These are phyloP conservation scores for Plasmodium chabaudi DNA, from an alignment of 169 alveolate species.

Conservation along the genomic window DNA sequence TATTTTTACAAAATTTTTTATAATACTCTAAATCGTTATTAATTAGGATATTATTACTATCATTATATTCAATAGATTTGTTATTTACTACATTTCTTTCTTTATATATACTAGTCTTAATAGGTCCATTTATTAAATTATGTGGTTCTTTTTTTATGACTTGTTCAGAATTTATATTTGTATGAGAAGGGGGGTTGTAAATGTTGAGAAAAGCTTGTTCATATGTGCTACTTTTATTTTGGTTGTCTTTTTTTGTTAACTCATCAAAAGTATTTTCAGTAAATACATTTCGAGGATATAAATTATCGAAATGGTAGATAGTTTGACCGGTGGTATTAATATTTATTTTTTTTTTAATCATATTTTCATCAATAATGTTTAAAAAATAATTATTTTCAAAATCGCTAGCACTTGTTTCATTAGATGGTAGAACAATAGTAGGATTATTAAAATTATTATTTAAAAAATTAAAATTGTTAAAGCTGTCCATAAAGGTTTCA, in stretches of 20 bases:
- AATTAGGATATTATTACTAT: background rate
- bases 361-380: too few species aligned
- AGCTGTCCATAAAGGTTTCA: conserved; percentile 33
- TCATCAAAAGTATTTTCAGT: too few species aligned
- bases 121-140: background rate
- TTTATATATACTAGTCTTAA: conserved; percentile 51
- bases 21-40: background rate
- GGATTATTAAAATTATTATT: conserved; percentile 3
- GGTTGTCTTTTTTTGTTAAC: too few species aligned
- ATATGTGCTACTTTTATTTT: too few species aligned
- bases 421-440: conserved; percentile 24
- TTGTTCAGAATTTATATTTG: background rate
- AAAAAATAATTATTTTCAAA: background rate
- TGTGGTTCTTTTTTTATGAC: background rate
- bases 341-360: too few species aligned
- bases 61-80: background rate
- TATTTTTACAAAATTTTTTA: background rate
- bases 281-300: too few species aligned
- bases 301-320: too few species aligned
- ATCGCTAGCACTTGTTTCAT: conserved; percentile 6
- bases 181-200: too few species aligned
- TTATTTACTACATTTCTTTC: conserved; percentile 7
- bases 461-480: conserved; percentile 4
- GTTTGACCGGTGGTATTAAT: too few species aligned
- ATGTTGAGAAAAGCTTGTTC: too few species aligned